A percentile compares a stretch with the other conserved stretches of the same genome.
Conservation (phyloP, 768 basidiomycete species). For the Lanmaoa pseudosensibilis region DNA sequence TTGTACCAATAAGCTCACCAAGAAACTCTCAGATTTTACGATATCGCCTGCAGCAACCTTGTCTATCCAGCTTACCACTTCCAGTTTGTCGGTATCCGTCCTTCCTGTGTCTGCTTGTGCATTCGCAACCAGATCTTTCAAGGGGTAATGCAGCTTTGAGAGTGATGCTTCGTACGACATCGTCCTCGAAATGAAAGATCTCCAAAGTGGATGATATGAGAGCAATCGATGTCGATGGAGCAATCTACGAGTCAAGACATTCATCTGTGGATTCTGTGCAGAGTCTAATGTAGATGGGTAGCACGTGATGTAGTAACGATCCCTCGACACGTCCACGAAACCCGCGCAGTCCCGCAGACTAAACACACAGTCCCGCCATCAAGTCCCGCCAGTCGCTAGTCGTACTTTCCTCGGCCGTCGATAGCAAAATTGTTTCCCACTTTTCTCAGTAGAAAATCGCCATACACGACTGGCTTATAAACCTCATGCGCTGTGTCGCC, state of each 20-base stretch:
- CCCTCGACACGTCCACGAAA: too few species aligned
- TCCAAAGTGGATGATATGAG: slow-evolving; percentile 8
- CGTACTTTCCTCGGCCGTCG: slow-evolving; percentile 37
- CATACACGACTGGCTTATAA: slow-evolving; percentile 63
- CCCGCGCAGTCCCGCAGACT: too few species aligned
- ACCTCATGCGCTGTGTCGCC: slow-evolving; percentile 27
- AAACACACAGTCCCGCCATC: neutral
- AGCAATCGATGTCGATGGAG: slow-evolving; percentile 28
- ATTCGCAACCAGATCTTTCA: slow-evolving; percentile 56
- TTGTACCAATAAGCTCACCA: slow-evolving; percentile 39
- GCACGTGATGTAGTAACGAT: slow-evolving; percentile 31
- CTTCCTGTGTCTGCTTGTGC: slow-evolving; percentile 45
- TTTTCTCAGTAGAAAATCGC: slow-evolving; percentile 73
- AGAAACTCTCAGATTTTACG: slow-evolving; percentile 45
- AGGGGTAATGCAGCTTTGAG: slow-evolving; percentile 44
- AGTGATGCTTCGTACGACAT: slow-evolving; percentile 59
- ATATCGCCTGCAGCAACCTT: slow-evolving; percentile 54
- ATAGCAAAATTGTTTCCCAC: slow-evolving; percentile 70
- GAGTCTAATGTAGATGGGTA: neutral
- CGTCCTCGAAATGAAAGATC: slow-evolving; percentile 16
- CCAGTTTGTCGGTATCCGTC: slow-evolving; percentile 59
- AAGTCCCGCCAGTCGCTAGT: slow-evolving; percentile 7
- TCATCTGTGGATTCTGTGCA: slow-evolving; percentile 20
- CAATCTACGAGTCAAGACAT: slow-evolving; percentile 18
- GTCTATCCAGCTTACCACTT: slow-evolving; percentile 70